These are phyloP conservation scores for Silene conica DNA, from an alignment of 148 eudicot genomes.

Conservation along the genomic window DNA sequence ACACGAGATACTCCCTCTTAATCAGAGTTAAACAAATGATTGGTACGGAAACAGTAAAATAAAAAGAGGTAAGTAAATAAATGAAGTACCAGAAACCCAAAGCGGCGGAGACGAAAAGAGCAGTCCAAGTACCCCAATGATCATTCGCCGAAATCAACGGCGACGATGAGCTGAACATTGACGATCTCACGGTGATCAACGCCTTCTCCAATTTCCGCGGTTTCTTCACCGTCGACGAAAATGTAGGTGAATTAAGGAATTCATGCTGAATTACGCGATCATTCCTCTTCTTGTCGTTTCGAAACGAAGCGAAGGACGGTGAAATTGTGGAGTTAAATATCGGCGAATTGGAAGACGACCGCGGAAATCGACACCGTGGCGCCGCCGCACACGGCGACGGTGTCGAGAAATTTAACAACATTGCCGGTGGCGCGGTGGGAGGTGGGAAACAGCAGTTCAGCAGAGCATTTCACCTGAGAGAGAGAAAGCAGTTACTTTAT, in stretches of 20 bases:
- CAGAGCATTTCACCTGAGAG: too few species aligned
- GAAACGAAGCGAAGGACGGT: neutral
- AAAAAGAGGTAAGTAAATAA: neutral
- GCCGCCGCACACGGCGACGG: constrained; percentile 22
- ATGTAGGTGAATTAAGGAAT: neutral
- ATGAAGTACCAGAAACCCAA: constrained; percentile 61
- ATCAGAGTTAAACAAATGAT: too few species aligned
- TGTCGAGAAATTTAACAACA: constrained; percentile 8
- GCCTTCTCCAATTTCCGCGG: neutral
- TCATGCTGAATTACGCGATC: neutral
- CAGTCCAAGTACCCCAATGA: constrained; percentile 87
- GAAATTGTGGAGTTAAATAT: constrained; percentile 4
- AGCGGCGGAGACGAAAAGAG: constrained; percentile 76
- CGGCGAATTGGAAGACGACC: neutral
- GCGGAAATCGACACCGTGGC: neutral
- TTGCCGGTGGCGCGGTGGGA: constrained; percentile 1
- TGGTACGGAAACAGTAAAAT: neutral
- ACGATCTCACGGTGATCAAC: constrained; percentile 28
- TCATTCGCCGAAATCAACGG: constrained; percentile 66
- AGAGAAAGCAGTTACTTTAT: too few species aligned
- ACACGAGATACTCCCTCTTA: too few species aligned
- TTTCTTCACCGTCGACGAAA: neutral
- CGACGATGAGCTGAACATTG: constrained; percentile 30
- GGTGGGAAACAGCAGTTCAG: too few species aligned
- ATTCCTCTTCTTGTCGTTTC: neutral